A percentile compares a stretch with the other conserved stretches of the same genome.
Evolutionary conservation across 768 basidiomycete species (phyloP).

Genomic region (Gelatoporia subvermispora): DNA sequence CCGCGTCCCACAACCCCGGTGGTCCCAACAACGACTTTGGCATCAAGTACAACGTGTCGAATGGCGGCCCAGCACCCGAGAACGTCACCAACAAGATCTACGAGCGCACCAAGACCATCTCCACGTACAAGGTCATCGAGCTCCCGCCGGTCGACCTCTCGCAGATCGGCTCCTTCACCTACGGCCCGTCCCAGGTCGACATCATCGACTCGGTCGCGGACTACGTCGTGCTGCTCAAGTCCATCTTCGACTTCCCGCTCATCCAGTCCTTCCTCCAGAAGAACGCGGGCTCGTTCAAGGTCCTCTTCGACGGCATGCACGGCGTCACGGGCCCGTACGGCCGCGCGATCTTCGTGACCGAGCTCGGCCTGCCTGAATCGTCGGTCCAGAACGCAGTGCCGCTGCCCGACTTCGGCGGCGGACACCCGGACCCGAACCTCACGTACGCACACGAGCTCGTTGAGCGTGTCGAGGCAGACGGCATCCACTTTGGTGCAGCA

Average conservation of each 20-base stretch:
- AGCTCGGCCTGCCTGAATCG: slow-evolving; percentile 72
- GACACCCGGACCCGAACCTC: slow-evolving; percentile 97
- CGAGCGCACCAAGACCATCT: slow-evolving; percentile 84
- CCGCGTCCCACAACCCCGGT: slow-evolving; percentile 96
- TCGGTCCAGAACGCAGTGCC: slow-evolving; percentile 90
- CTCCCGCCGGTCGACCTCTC: slow-evolving; percentile 75
- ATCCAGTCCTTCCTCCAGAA: slow-evolving; percentile 84
- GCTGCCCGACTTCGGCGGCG: slow-evolving; percentile 93
- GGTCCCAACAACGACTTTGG: slow-evolving; percentile 99
- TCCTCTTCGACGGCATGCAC: slow-evolving; percentile 93
- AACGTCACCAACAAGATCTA: slow-evolving; percentile 93
- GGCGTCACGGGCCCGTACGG: slow-evolving; percentile 99
- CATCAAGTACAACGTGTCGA: slow-evolving; percentile 98
- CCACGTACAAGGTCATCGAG: slow-evolving; percentile 80
- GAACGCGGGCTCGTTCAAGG: slow-evolving; percentile 65
- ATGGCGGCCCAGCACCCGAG: slow-evolving; percentile 97
- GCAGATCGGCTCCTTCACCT: slow-evolving; percentile 71
- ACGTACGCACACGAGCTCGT: slow-evolving; percentile 96
- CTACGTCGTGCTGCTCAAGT: slow-evolving; percentile 78
- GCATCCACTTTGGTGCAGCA: slow-evolving; percentile 92
- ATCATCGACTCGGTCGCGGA: slow-evolving; percentile 94
- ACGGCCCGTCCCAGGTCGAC: slow-evolving; percentile 79
- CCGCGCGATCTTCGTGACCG: slow-evolving; percentile 75
- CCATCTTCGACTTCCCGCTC: slow-evolving; percentile 90
- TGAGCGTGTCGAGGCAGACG: slow-evolving; percentile 80